Evolutionary conservation across 345 rosid species (phyloP).

Genomic region (Eucalyptus rudis): DNA sequence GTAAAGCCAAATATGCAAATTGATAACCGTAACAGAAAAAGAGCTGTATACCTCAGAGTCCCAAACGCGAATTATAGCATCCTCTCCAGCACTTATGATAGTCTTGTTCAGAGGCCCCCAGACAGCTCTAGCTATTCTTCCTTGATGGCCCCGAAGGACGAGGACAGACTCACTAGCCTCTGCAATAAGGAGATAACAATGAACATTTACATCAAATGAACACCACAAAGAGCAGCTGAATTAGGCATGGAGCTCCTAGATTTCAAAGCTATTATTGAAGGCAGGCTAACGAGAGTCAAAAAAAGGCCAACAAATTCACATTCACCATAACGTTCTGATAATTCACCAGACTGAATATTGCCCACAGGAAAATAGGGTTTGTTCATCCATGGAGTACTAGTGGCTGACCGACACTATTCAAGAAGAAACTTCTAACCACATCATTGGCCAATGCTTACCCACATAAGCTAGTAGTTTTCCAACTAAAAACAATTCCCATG

Average conservation of each 20-base stretch:
- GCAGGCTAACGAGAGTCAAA: neutral
- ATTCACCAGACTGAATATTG: neutral
- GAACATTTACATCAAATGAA: neutral
- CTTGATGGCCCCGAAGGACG: conserved; percentile 54
- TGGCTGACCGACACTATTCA: neutral
- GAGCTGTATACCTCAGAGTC: conserved; percentile 61
- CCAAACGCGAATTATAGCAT: conserved; percentile 74
- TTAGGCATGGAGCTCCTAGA: neutral
- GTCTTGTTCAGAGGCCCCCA: conserved; percentile 91
- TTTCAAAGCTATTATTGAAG: neutral
- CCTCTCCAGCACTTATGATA: conserved; percentile 87
- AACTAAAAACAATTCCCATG: neutral
- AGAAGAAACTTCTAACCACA: neutral
- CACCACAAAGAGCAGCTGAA: neutral
- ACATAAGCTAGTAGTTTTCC: neutral
- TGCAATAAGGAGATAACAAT: neutral
- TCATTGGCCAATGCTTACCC: neutral
- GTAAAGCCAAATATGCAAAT: neutral
- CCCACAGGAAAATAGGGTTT: neutral
- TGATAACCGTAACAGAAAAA: neutral
- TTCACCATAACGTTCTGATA: neutral
- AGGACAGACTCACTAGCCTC: conserved; percentile 63
- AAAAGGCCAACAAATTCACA: neutral
- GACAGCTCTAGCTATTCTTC: conserved; percentile 83
- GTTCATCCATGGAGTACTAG: neutral